Conservation (phyloP, 1,284 basidiomycete species). For the Phenoliferia sp. region DNA sequence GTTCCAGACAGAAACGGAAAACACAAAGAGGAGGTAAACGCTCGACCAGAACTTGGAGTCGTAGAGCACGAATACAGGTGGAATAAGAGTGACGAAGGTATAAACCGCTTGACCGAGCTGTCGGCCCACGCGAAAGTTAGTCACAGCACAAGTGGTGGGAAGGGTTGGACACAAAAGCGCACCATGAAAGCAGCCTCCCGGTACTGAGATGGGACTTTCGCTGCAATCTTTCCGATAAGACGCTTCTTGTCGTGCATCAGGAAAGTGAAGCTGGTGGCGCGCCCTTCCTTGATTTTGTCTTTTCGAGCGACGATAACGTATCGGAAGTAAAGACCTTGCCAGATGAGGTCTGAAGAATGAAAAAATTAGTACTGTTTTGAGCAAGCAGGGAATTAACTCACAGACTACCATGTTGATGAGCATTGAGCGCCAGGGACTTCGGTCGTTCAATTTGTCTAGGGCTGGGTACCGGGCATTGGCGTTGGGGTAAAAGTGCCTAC, state of each 20-base stretch:
- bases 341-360: conserved; percentile 29
- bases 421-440: conserved; percentile 26
- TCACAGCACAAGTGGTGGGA: neutral
- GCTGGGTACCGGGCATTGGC: conserved; percentile 34
- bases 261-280: conserved; percentile 39
- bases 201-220: conserved; percentile 26
- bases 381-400: conserved; percentile 4
- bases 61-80: conserved; percentile 35
- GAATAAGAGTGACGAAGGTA: conserved; percentile 37
- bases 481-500: conserved; percentile 32
- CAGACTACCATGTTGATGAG: conserved; percentile 31
- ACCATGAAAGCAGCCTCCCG: conserved; percentile 37
- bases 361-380: neutral
- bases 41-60: conserved; percentile 35
- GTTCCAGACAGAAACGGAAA: conserved; percentile 38
- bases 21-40: conserved; percentile 34
- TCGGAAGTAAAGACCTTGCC: conserved; percentile 39
- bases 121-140: neutral
- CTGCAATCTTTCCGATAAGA: conserved; percentile 34
- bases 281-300: conserved; percentile 39
- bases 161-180: conserved; percentile 13
- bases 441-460: conserved; percentile 18
- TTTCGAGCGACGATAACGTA: conserved; percentile 37
- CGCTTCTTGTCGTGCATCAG: conserved; percentile 37
- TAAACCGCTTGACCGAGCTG: conserved; percentile 34